These are phyloP conservation scores for Pseudozyma flocculosa DNA, from an alignment of 1,284 basidiomycete genomes.

Conservation along the genomic window DNA sequence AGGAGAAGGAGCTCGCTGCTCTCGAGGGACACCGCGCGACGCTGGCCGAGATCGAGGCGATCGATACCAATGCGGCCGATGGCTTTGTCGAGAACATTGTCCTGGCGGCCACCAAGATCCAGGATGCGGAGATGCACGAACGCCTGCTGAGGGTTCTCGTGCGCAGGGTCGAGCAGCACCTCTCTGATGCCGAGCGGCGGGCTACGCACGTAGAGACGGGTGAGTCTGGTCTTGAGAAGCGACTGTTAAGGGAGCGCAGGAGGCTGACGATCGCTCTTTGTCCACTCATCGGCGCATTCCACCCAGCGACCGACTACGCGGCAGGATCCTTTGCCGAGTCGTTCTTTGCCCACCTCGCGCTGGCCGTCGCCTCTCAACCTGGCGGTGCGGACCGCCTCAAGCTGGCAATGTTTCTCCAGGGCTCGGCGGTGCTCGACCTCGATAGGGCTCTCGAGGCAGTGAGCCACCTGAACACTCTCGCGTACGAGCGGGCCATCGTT, in stretches of 20 bases:
- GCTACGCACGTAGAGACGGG: conserved; percentile 8
- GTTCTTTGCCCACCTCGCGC: conserved; percentile 43
- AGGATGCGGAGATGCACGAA: conserved; percentile 34
- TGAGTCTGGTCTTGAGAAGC: background rate
- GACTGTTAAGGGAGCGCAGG: no score
- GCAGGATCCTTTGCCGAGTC: conserved; percentile 41
- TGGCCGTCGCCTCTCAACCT: conserved; percentile 16
- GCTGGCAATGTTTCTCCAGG: conserved; percentile 41
- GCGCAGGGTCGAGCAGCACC: conserved; percentile 6
- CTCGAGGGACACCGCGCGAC: conserved; percentile 24
- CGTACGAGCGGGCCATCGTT: conserved; percentile 41
- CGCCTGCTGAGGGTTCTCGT: conserved; percentile 25
- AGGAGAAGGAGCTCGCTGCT: conserved; percentile 21
- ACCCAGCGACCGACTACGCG: conserved; percentile 20
- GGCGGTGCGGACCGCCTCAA: conserved; percentile 34
- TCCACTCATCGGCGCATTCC: no score
- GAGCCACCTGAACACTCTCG: conserved; percentile 7
- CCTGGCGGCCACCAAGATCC: conserved; percentile 29
- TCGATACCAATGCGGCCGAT: conserved; percentile 39
- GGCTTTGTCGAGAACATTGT: conserved; percentile 48
- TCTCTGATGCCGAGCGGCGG: conserved; percentile 9
- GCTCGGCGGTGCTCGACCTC: conserved; percentile 33
- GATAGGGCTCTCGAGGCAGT: conserved; percentile 13
- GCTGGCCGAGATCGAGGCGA: conserved; percentile 21
- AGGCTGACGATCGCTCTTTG: no score